phyloP scores from a whole-genome alignment of 2,329 filamentous ascomycete species.

The Didymella pinodella region DNA sequence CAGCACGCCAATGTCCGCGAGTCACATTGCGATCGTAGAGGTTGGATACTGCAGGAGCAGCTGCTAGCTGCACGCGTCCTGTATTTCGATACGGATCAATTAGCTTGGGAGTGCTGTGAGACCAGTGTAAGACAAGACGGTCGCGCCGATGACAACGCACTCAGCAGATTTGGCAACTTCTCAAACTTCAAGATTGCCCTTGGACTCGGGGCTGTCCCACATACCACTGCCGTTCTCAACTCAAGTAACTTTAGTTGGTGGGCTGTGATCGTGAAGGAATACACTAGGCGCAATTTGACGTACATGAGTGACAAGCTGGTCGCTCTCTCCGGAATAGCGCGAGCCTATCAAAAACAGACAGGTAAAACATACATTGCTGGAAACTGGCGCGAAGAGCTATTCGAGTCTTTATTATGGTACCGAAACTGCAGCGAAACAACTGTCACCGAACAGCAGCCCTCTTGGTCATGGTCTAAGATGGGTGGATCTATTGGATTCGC shows the following conservation, averaged over 20 bases:
- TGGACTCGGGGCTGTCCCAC: not conserved
- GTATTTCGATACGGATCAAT: not conserved
- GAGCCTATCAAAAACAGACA: not conserved
- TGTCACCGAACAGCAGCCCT: not conserved
- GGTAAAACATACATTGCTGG: not conserved
- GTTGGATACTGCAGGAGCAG: not conserved
- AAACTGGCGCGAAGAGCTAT: not conserved
- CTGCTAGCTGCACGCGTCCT: not conserved
- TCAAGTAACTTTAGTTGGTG: not conserved
- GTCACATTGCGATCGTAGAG: not conserved
- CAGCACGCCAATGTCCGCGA: not conserved
- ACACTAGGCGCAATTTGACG: not conserved
- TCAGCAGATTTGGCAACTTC: not conserved
- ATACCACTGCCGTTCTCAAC: not conserved
- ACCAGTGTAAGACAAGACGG: not conserved
- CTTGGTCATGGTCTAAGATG: not conserved
- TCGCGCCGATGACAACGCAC: not conserved
- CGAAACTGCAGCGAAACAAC: not conserved
- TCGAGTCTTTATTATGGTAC: not conserved
- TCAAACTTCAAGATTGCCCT: not conserved
- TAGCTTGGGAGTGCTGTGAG: not conserved
- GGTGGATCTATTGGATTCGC: not conserved
- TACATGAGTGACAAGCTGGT: not conserved
- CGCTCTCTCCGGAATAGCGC: not conserved
- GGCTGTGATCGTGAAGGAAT: not conserved